Base-by-base conservation (phyloP, 2,329 filamentous ascomycete species). In the Aspergillus neotritici region DNA sequence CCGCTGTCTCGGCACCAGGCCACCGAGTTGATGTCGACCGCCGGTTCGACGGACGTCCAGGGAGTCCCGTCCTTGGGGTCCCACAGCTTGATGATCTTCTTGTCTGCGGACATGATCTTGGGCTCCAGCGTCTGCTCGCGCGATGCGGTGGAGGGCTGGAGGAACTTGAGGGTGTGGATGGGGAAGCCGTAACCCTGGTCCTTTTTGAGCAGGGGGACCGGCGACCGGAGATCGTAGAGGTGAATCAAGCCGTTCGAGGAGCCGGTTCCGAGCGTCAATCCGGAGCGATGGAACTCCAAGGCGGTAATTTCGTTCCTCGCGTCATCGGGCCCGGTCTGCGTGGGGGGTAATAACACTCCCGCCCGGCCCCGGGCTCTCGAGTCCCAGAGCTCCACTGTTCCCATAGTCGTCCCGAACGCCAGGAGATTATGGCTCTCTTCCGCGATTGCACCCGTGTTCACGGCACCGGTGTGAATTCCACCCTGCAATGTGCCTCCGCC, bases 331-430 rank as follows among this genome's bases (percentile, higher is more conserved):
- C 67, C 66, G 29, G 55, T 49, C 25, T 71, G 65, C 5, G 64
- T 49, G 4, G 76, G 77, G 1, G 73, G 78, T 10, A 83, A 76
- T 2, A 98, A 72, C 13, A 91, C 77, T 12, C 87, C 90, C 9
- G 91, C 85, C 44, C 88, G 78, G 42, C 84, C 84, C 61, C 88
- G 84, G 25, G 86, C 89, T 47, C 93, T 79, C 1, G 90, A 79
- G 62, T 98, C 93, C 87, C 90, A 98, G 60, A 97, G 91, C 63
- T 98, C 93, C 17, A 97, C 87, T 1, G 91, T 95, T n/a, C 93
- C 91, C 44, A 93, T 73, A 3, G 88, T 90, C 1, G 93, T 98
- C 40, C 94, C 93, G 57, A 98, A 98, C 0, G 91, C 90, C 29
- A 90, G 76, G 4, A 98, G 74, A 44, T 93, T 93, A 64, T 98